A percentile compares a stretch with the other conserved stretches of the same genome.
These are phyloP conservation scores for Fusarium sulawesiense DNA, from an alignment of 2,329 filamentous ascomycete species.

Conservation along the genomic window DNA sequence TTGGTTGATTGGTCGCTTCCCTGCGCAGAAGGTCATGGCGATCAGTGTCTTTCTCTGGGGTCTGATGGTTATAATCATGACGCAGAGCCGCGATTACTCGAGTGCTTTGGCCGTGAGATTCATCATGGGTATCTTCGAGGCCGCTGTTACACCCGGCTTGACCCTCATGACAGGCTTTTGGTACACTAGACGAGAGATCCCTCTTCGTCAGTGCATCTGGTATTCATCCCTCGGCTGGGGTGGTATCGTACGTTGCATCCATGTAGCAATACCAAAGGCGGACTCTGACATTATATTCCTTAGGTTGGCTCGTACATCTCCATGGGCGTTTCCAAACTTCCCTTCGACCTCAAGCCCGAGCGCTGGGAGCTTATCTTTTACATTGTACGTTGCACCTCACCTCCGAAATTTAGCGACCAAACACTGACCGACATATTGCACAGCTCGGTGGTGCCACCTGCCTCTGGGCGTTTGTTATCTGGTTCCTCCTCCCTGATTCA, in stretches of 20 bases:
- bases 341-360: slow-evolving; percentile 4
- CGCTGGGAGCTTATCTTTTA: slow-evolving; percentile 7
- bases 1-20: slow-evolving; percentile 8
- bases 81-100: slow-evolving; percentile 9
- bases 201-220: slow-evolving; percentile 14
- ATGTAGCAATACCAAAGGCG: no score
- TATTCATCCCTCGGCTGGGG: slow-evolving; percentile 9
- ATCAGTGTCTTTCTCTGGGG: slow-evolving; percentile 14
- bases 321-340: slow-evolving; percentile 14
- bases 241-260: not conserved
- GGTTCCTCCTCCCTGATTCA: slow-evolving; percentile 11
- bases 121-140: slow-evolving; percentile 14
- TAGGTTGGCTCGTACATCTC: slow-evolving; percentile 8
- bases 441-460: slow-evolving; percentile 6
- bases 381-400: not conserved
- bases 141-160: not conserved
- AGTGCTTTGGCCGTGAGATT: slow-evolving; percentile 11
- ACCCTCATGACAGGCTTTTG: slow-evolving; percentile 13
- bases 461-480: slow-evolving; percentile 13
- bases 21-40: slow-evolving; percentile 12
- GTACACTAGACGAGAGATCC: slow-evolving; percentile 12
- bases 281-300: no score
- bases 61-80: slow-evolving; percentile 8
- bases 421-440: not conserved
- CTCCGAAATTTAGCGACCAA: no score